Evolutionary conservation across 2,329 filamentous ascomycete species (phyloP).

Genomic region (Tolypocladium guangdongense): DNA sequence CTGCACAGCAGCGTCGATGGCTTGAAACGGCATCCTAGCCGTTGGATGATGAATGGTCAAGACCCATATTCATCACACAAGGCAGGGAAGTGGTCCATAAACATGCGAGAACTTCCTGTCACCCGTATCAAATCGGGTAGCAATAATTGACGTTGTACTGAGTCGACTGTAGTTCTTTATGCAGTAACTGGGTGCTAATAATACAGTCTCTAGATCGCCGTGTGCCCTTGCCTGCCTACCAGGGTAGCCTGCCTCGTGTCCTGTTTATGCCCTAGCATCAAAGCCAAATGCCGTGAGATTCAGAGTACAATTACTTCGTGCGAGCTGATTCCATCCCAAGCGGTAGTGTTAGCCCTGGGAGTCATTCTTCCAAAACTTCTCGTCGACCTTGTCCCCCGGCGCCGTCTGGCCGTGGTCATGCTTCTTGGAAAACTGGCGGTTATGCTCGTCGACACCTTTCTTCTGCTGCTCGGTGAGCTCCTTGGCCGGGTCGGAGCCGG

Average conservation of each 20-base stretch:
- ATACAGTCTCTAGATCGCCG: background rate
- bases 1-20: background rate
- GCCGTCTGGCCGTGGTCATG: conserved; percentile 35
- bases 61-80: background rate
- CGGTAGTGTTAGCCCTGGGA: background rate
- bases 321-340: too few relatives aligned
- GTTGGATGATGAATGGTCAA: too few relatives aligned
- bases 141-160: background rate
- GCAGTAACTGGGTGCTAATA: background rate
- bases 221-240: background rate
- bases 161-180: background rate
- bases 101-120: background rate
- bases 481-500: conserved; percentile 16
- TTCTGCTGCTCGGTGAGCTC: conserved; percentile 38
- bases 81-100: background rate
- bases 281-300: background rate
- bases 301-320: background rate
- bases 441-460: conserved; percentile 47
- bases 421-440: conserved; percentile 43
- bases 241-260: background rate
- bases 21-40: background rate
- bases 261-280: background rate
- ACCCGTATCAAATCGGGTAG: background rate
- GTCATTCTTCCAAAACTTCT: conserved; percentile 37
- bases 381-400: conserved; percentile 39